Conservation (phyloP, 1,139 yeast species). For the Hansenula lynferdii region DNA sequence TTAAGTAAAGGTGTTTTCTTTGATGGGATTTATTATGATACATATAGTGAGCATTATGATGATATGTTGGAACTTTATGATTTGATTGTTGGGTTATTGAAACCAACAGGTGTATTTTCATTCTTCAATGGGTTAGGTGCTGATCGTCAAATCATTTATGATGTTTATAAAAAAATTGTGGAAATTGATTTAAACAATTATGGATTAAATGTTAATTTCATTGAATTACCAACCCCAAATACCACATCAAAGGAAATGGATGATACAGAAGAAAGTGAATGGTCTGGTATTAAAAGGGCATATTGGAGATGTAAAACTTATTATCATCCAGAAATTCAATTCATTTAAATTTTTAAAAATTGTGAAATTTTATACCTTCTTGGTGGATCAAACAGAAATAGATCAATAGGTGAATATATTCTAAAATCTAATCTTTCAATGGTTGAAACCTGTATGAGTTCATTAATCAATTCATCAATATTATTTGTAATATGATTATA, state of each 20-base stretch:
- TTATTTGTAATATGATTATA: background rate
- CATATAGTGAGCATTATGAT: slow-evolving; percentile 81
- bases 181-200: slow-evolving; percentile 75
- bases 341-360: slow-evolving; percentile 25
- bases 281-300: slow-evolving; percentile 68
- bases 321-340: slow-evolving; percentile 58
- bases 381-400: background rate
- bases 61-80: slow-evolving; percentile 89
- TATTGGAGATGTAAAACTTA: slow-evolving; percentile 73
- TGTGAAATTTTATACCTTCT: too few relatives aligned
- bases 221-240: slow-evolving; percentile 16
- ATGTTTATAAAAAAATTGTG: slow-evolving; percentile 80
- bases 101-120: slow-evolving; percentile 78
- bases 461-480: too few relatives aligned
- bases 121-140: slow-evolving; percentile 98
- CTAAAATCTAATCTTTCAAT: background rate
- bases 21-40: slow-evolving; percentile 91
- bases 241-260: slow-evolving; percentile 17
- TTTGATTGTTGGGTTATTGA: slow-evolving; percentile 71
- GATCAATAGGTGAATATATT: background rate
- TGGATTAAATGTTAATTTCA: slow-evolving; percentile 45
- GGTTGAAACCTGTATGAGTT: too few relatives aligned
- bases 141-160: slow-evolving; percentile 82
- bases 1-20: slow-evolving; percentile 67
- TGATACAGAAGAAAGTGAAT: slow-evolving; percentile 38